Conservation (phyloP, 495 filamentous ascomycete genomes). For the Cryomyces minteri region DNA sequence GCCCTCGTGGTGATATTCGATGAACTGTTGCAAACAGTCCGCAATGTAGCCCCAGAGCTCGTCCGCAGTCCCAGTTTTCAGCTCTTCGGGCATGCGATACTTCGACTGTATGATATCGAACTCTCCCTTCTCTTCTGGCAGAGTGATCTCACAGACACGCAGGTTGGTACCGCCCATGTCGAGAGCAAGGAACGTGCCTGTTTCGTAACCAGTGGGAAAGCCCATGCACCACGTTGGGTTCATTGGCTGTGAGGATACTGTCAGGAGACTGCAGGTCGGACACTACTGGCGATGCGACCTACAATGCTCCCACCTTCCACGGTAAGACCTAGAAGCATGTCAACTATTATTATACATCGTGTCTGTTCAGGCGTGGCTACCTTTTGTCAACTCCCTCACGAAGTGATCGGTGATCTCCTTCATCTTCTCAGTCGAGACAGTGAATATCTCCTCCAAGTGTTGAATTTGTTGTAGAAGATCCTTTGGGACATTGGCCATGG, state of each 20-base stretch:
- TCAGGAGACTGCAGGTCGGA: not conserved
- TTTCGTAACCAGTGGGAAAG: conserved; percentile 77
- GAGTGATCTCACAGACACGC: conserved; percentile 87
- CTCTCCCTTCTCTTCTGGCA: conserved; percentile 79
- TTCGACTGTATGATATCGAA: conserved; percentile 99
- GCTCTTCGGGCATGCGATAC: conserved; percentile 89
- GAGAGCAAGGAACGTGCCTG: conserved; percentile 78
- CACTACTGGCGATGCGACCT: conserved; percentile 19
- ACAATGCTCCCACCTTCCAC: conserved; percentile 88
- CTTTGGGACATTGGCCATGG: conserved; percentile 66
- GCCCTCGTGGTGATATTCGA: conserved; percentile 69
- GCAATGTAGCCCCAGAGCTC: conserved; percentile 97
- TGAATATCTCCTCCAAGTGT: conserved; percentile 71
- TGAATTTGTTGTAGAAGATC: conserved; percentile 72
- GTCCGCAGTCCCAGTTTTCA: conserved; percentile 76
- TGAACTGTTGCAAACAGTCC: conserved; percentile 90
- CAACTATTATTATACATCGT: not conserved
- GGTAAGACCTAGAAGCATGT: conserved; percentile 39
- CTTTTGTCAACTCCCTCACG: conserved; percentile 71
- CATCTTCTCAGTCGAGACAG: conserved; percentile 56
- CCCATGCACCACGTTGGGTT: conserved; percentile 97
- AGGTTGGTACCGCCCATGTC: conserved; percentile 99
- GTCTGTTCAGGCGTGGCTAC: conserved; percentile 25
- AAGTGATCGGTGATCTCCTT: conserved; percentile 85
- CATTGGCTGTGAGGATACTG: conserved; percentile 52